These are phyloP conservation scores for Chrysoporthe deuterocubensis DNA, from an alignment of 2,329 filamentous ascomycete species.

Conservation along the genomic window DNA sequence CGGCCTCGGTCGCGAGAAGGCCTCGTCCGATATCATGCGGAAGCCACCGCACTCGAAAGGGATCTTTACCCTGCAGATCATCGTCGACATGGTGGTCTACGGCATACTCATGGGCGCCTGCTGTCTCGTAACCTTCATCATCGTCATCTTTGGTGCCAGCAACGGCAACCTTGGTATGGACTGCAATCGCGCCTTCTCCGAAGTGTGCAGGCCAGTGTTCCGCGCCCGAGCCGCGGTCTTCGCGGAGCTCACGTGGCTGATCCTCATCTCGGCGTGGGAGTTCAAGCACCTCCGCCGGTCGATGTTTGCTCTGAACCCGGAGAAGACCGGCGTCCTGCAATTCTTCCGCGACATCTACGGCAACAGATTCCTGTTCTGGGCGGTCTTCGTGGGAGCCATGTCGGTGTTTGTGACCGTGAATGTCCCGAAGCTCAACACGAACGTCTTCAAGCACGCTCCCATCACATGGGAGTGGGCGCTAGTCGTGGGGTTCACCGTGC, in stretches of 20 bases:
- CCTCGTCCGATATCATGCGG: conserved; percentile 76
- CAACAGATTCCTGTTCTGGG: conserved; percentile 74
- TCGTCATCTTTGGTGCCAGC: conserved; percentile 63
- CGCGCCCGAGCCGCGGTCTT: conserved; percentile 74
- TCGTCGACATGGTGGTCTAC: conserved; percentile 80
- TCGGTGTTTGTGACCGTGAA: conserved; percentile 72
- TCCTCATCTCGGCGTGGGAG: conserved; percentile 77
- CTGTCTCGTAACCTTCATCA: conserved; percentile 68
- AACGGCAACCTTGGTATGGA: conserved; percentile 59
- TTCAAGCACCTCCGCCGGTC: conserved; percentile 74
- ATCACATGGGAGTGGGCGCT: conserved; percentile 80
- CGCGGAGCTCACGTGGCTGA: conserved; percentile 73
- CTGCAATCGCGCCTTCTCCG: conserved; percentile 65
- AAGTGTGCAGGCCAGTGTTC: conserved; percentile 65
- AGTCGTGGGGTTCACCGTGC: conserved; percentile 63
- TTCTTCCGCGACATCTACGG: conserved; percentile 67
- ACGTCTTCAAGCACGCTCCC: conserved; percentile 72
- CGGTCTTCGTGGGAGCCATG: conserved; percentile 62
- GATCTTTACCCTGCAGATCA: conserved; percentile 78
- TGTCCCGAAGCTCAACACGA: conserved; percentile 70
- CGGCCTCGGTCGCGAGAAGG: conserved; percentile 80
- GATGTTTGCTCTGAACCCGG: conserved; percentile 68
- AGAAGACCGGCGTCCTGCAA: conserved; percentile 54
- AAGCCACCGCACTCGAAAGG: conserved; percentile 78
- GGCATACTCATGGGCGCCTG: conserved; percentile 77